A percentile compares a stretch with the other conserved stretches of the same genome.
Evolutionary conservation across 306 rosid genomes (phyloP).

Genomic region (Trifolium repens): DNA sequence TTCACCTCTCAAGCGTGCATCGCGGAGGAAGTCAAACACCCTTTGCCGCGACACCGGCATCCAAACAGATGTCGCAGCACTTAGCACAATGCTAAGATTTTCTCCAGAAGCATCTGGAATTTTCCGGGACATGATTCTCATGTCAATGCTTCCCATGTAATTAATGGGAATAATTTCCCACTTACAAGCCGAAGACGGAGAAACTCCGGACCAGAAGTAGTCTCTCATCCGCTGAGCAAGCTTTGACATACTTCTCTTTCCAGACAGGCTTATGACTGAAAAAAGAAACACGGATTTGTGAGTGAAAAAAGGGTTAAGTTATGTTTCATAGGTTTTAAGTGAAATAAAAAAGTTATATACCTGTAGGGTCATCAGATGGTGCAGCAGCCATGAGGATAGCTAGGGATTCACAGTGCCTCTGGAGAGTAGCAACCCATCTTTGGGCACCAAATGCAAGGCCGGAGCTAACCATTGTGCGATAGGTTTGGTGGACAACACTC

Average conservation of each 20-base stretch:
- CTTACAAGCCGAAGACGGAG: too few relatives aligned
- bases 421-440: slow-evolving; percentile 86
- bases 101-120: slow-evolving; percentile 61
- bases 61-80: slow-evolving; percentile 88
- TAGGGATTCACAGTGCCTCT: slow-evolving; percentile 74
- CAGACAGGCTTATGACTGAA: slow-evolving; percentile 52
- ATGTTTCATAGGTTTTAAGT: not conserved
- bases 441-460: slow-evolving; percentile 88
- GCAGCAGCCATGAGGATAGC: slow-evolving; percentile 52
- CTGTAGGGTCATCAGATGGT: slow-evolving; percentile 59
- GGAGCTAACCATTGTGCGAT: slow-evolving; percentile 53
- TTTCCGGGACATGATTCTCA: slow-evolving; percentile 64
- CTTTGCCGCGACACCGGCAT: slow-evolving; percentile 61
- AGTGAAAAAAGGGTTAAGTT: slow-evolving; percentile 10
- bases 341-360: slow-evolving; percentile 37
- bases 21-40: slow-evolving; percentile 66
- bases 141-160: not conserved
- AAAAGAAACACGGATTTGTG: not conserved
- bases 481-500: slow-evolving; percentile 63
- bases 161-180: slow-evolving; percentile 28
- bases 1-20: slow-evolving; percentile 56
- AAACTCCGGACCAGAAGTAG: slow-evolving; percentile 73
- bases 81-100: slow-evolving; percentile 65
- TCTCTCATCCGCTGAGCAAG: slow-evolving; percentile 78
- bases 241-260: slow-evolving; percentile 63